Evolutionary conservation across 2,329 filamentous ascomycete species (phyloP).

Genomic region (Fusarium sp.): DNA sequence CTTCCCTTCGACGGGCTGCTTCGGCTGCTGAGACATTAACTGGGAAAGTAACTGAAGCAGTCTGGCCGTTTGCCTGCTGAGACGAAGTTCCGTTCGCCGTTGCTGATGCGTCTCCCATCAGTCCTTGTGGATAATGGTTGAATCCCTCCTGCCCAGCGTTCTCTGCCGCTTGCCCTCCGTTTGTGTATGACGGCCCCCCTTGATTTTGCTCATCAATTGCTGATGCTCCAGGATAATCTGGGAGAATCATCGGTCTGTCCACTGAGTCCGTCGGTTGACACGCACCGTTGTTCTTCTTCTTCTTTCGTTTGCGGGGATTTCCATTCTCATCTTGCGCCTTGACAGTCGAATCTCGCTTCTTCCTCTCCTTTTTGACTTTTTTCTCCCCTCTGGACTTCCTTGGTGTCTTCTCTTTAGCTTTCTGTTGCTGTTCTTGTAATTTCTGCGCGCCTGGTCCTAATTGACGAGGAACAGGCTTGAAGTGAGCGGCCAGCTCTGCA

Average conservation of each 20-base stretch:
- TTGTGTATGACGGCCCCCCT: slow-evolving; percentile 13
- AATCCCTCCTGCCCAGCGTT: slow-evolving; percentile 16
- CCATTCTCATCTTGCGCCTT: slow-evolving; percentile 44
- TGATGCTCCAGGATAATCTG: slow-evolving; percentile 24
- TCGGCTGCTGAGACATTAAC: slow-evolving; percentile 59
- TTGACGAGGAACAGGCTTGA: slow-evolving; percentile 59
- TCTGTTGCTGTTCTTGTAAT: slow-evolving; percentile 40
- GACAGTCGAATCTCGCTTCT: slow-evolving; percentile 35
- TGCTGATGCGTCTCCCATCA: slow-evolving; percentile 21
- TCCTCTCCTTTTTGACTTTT: slow-evolving; percentile 45
- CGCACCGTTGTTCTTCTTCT: slow-evolving; percentile 45
- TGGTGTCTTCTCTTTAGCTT: slow-evolving; percentile 44
- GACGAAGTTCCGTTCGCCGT: slow-evolving; percentile 21
- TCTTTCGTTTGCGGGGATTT: slow-evolving; percentile 48
- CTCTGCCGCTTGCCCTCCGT: slow-evolving; percentile 10
- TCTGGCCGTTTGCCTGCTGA: slow-evolving; percentile 18
- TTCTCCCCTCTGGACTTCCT: slow-evolving; percentile 48
- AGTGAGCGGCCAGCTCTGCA: slow-evolving; percentile 60
- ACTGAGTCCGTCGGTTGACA: slow-evolving; percentile 25
- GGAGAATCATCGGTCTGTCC: slow-evolving; percentile 26
- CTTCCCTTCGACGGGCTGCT: slow-evolving; percentile 62
- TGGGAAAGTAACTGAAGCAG: slow-evolving; percentile 37
- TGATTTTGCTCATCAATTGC: slow-evolving; percentile 18
- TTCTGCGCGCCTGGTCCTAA: slow-evolving; percentile 47
- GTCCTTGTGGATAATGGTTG: slow-evolving; percentile 33